A percentile compares a stretch with the other conserved stretches of the same genome.
These are phyloP conservation scores for Phytophthora megakarya DNA, from an alignment of 352 stramenopile genomes.

Conservation along the genomic window DNA sequence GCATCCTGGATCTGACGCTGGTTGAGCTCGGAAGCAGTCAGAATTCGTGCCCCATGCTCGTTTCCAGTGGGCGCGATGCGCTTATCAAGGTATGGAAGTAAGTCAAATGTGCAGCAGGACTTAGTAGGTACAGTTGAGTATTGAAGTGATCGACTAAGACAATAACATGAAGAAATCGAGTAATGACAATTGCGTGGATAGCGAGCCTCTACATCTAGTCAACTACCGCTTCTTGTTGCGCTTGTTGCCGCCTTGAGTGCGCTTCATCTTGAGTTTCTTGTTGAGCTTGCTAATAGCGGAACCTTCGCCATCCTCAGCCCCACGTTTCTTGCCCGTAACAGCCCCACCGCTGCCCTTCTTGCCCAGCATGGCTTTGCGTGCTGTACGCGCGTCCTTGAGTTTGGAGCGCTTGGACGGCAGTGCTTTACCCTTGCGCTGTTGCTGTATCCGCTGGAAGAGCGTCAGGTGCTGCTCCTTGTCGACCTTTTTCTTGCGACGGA, in stretches of 20 bases:
- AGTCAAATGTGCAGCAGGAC: conserved; percentile 11
- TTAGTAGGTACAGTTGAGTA: conserved; percentile 4
- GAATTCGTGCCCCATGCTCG: conserved; percentile 73
- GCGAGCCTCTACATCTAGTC: background rate
- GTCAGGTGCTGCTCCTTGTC: conserved; percentile 73
- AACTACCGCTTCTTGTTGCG: conserved; percentile 48
- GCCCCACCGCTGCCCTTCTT: conserved; percentile 42
- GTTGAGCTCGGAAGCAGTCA: conserved; percentile 87
- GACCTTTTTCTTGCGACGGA: conserved; percentile 44
- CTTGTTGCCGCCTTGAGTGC: conserved; percentile 36
- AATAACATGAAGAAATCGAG: conserved; percentile 20
- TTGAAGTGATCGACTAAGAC: conserved; percentile 30
- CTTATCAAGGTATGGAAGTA: conserved; percentile 97
- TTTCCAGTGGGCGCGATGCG: conserved; percentile 94
- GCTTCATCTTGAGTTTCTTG: conserved; percentile 51
- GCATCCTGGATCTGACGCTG: conserved; percentile 95
- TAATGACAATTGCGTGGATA: conserved; percentile 5
- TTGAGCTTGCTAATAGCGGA: conserved; percentile 33
- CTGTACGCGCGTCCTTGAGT: conserved; percentile 75
- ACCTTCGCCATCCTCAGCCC: conserved; percentile 34
- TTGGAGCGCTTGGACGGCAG: conserved; percentile 85
- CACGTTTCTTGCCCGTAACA: conserved; percentile 37
- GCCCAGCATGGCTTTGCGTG: conserved; percentile 69
- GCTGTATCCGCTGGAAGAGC: conserved; percentile 89
- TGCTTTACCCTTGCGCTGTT: conserved; percentile 80